A percentile compares a stretch with the other conserved stretches of the same genome.
Conservation (phyloP, 148 eudicot species). For the Spergularia marina region DNA sequence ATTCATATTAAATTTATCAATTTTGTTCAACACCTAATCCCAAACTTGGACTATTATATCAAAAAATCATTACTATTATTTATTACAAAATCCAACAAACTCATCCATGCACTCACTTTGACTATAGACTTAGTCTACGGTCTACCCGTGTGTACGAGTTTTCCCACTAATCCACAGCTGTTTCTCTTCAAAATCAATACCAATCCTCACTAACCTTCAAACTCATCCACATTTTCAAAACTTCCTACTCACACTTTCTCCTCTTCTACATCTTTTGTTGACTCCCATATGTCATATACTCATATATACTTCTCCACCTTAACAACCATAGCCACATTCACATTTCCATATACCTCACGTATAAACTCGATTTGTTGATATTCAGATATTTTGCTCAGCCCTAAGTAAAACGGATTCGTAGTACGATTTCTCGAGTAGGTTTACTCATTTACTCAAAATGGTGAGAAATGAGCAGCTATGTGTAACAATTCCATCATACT, state of each 20-base stretch:
- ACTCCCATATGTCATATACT: neutral
- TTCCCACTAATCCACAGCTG: constrained; percentile 7
- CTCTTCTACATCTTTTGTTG: constrained; percentile 23
- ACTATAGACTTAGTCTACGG: neutral
- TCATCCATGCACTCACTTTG: neutral
- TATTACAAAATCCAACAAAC: constrained; percentile 8
- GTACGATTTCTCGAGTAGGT: no score
- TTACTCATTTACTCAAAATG: neutral
- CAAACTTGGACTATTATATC: constrained; percentile 8
- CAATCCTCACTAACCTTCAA: neutral
- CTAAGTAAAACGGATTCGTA: no score
- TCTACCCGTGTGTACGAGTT: neutral
- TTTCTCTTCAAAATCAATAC: neutral
- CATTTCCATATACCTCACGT: neutral
- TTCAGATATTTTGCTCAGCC: neutral
- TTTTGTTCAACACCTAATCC: constrained; percentile 7
- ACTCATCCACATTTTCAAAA: neutral
- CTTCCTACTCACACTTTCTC: neutral
- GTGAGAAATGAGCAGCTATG: constrained; percentile 33
- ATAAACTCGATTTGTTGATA: no score
- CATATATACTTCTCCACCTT: neutral
- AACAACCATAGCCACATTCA: neutral
- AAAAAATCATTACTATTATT: neutral
- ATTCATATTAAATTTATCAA: neutral
- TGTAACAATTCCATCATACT: constrained; percentile 51